phyloP scores from a whole-genome alignment of 75 land plant genomes.

The Picea glauca region DNA sequence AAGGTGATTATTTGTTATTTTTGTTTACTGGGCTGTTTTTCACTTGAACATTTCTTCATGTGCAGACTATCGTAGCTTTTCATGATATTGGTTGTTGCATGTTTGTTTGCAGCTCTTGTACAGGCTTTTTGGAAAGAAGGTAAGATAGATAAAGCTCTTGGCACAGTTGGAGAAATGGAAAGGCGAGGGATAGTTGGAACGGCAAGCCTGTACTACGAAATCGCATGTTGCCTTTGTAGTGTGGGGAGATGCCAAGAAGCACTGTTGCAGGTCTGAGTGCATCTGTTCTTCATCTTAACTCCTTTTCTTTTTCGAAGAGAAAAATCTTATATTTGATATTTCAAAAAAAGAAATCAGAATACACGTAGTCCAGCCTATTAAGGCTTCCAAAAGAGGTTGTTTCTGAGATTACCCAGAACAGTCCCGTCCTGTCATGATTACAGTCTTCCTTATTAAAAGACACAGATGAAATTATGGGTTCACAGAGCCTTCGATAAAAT shows the following conservation, averaged over 20 bases:
- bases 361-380: too few relatives aligned
- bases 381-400: too few relatives aligned
- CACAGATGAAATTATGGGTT: too few relatives aligned
- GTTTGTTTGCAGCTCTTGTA: slow-evolving; percentile 54
- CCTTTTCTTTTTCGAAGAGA: too few relatives aligned
- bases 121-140: slow-evolving; percentile 71
- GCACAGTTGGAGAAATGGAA: slow-evolving; percentile 74
- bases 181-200: slow-evolving; percentile 72
- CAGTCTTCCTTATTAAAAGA: too few relatives aligned
- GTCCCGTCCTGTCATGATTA: too few relatives aligned
- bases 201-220: slow-evolving; percentile 85
- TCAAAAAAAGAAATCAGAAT: too few relatives aligned
- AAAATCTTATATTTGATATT: too few relatives aligned
- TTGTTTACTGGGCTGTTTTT: background rate
- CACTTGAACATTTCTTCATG: background rate
- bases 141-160: slow-evolving; percentile 62
- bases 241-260: slow-evolving; percentile 79
- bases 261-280: slow-evolving; percentile 49
- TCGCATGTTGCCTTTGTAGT: slow-evolving; percentile 82
- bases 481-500: too few relatives aligned
- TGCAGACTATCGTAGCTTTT: background rate
- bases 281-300: background rate
- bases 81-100: background rate
- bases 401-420: too few relatives aligned
- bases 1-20: slow-evolving; percentile 35